Conservation (phyloP, 2,329 filamentous ascomycete species). For the Curvularia sp. region DNA sequence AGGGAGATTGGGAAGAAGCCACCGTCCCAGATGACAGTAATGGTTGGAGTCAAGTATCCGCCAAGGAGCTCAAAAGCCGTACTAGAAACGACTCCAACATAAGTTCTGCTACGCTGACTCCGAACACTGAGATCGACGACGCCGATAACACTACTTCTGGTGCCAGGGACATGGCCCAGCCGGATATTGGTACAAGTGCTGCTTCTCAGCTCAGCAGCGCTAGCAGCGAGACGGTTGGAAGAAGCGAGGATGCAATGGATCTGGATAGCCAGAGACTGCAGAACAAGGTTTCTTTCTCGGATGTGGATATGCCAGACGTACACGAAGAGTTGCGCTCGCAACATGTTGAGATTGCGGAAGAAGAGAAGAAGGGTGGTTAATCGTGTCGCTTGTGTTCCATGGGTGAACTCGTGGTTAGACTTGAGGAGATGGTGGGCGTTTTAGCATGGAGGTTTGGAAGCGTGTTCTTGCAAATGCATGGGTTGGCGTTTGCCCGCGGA, state of each 20-base stretch:
- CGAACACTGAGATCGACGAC: conserved; percentile 43
- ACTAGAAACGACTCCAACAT: conserved; percentile 25
- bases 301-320: conserved; percentile 37
- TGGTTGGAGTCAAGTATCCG: conserved; percentile 32
- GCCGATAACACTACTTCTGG: conserved; percentile 30
- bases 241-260: conserved; percentile 32
- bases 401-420: neutral
- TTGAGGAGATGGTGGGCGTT: neutral
- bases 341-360: conserved; percentile 33
- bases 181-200: conserved; percentile 32
- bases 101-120: conserved; percentile 44
- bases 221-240: conserved; percentile 32
- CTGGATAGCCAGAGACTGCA: conserved; percentile 17
- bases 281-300: conserved; percentile 21
- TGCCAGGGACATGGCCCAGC: conserved; percentile 37
- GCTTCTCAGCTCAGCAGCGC: conserved; percentile 27
- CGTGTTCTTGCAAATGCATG: neutral
- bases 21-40: conserved; percentile 23
- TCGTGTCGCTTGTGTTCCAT: neutral
- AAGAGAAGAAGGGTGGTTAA: conserved; percentile 35
- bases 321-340: conserved; percentile 20
- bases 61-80: conserved; percentile 28
- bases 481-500: neutral
- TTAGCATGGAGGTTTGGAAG: neutral
- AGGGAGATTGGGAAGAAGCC: conserved; percentile 30